Evolutionary conservation across 805 yeast species (phyloP), one percentile per base, ranked within the genome.

Genomic region (Zygosaccharomyces rouxii): DNA sequence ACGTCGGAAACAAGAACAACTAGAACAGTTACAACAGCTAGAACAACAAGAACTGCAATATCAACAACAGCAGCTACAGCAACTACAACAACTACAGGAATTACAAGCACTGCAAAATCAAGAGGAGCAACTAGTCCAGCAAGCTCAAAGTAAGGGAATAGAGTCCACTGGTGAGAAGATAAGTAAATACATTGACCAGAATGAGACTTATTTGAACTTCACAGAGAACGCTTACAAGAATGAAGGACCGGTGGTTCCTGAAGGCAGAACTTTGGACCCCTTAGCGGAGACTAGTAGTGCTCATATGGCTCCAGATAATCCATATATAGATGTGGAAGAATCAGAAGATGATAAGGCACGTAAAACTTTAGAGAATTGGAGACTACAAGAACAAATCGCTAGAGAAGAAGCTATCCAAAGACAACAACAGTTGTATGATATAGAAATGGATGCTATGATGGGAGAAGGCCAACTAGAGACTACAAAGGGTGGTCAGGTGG

Each of bases 181-280:
- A n/a, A 56, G 58, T 35, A 46, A 58, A 21, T 62, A 53, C 42
- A 56, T 63, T n/a, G 59, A 58, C 9, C 49, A 58, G 16, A 60
- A 64, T 44, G 63, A 60, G 18, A 53, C 55, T 3, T 66, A 66
- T 49, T 45, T 57, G 28, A 59, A 56, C 29, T 66, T 64, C 43
- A 60, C 69, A 3, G 55, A 52, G 30, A 51, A 49, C 28, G 67
- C 64, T 3, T 53, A 50, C 18, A 48, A 50, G 28, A 29, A 11
- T 7, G 37, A 28, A 19, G 39, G 33, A 10, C 35, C 26, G 10
- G 13, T 7, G 7, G 19, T 29, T 29, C 31, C 25, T 26, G 14
- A 35, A 16, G 48, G 47, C 14, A 50, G 47, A 38, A 47, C 49
- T 7, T 33, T 50, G 11, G 52, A 51, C 21, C 50, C 52, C 7